Percentiles rank a stretch among this genome's conserved stretches.
phyloP scores from a whole-genome alignment of 352 stramenopile genomes.

The Thalassiosira mediterranea region DNA sequence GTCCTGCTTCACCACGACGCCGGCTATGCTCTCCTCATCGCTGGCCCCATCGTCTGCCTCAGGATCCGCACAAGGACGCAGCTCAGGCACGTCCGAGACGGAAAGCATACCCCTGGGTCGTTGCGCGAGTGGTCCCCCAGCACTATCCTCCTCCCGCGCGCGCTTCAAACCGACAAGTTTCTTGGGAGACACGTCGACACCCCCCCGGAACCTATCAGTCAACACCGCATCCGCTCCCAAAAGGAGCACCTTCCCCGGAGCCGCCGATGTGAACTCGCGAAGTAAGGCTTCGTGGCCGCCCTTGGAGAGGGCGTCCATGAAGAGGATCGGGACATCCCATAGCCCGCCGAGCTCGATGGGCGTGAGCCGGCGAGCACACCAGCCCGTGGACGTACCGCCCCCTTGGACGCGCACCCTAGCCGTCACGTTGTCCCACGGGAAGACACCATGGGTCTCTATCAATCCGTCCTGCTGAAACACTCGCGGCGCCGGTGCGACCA shows the following conservation, averaged over 20 bases:
- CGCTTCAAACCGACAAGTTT: neutral
- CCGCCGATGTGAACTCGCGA: neutral
- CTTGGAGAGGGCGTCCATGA: neutral
- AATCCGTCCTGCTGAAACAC: neutral
- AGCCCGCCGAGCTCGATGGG: neutral
- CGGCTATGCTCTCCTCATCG: neutral
- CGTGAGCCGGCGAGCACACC: neutral
- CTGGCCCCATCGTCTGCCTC: neutral
- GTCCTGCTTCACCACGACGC: conserved; percentile 5
- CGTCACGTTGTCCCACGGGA: neutral
- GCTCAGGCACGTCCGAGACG: neutral
- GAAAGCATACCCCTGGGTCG: neutral
- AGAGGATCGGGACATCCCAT: conserved; percentile 5
- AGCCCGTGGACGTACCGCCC: neutral
- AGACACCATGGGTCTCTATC: neutral
- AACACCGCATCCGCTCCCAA: neutral
- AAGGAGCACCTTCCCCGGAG: conserved; percentile 11
- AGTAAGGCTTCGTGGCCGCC: neutral
- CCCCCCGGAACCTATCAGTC: conserved; percentile 1
- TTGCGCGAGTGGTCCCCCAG: neutral
- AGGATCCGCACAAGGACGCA: neutral
- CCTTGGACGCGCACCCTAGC: neutral
- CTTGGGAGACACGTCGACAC: neutral
- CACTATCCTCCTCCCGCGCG: neutral
- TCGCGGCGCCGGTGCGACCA: too few species aligned